Base-by-base conservation (phyloP, 73 alveolate species). In the Symbiodinium natans region DNA sequence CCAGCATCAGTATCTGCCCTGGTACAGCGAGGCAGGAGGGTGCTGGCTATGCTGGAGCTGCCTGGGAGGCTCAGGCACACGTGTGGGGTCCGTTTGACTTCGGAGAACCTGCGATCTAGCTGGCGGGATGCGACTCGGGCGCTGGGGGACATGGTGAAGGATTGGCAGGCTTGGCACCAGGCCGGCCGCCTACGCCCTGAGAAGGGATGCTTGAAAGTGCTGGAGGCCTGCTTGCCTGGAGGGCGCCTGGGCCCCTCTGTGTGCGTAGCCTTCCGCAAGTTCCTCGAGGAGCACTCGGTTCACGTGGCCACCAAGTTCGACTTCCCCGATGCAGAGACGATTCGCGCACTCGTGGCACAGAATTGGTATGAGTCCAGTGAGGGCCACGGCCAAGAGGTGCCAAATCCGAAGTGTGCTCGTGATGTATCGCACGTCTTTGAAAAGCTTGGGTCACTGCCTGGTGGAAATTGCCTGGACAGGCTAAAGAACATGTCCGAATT, bases 201-300 rank as follows among this genome's bases (percentile, higher is more conserved):
- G 80, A 31, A 31, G 80, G 80, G 80, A 23, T 63, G 80, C 36
- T 15, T 63, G 80, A 63, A 63, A 63, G 36, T 29, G 17, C 38
- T 63, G 80, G 80, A 63, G 36, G 80, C 27, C 80, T 63, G 80
- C 80, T 63, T 63, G 36, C 80, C 80, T 17, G 80, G 80, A 23
- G 5, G 36, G 9, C 80, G 36, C 80, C 33, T 63, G 36, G 80
- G 80, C 80, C 80, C 80, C 38, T 23, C 13, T 63, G 80, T 36
- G 19, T 63, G 80, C 36, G 36, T 19, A 1, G 80, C 80, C 17
- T 63, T 63, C 80, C 33, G 40, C 40, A 17, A 36, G 36, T 63
- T 63, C 27, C 80, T 63, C 38, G 80, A 63, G 9, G 80, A 36
- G 80, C 80, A 9, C 38, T 13, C 21, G 36, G 80, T 63, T 63